phyloP scores from a whole-genome alignment of 2,329 filamentous ascomycete genomes.

The Talaromyces amestolkiae region DNA sequence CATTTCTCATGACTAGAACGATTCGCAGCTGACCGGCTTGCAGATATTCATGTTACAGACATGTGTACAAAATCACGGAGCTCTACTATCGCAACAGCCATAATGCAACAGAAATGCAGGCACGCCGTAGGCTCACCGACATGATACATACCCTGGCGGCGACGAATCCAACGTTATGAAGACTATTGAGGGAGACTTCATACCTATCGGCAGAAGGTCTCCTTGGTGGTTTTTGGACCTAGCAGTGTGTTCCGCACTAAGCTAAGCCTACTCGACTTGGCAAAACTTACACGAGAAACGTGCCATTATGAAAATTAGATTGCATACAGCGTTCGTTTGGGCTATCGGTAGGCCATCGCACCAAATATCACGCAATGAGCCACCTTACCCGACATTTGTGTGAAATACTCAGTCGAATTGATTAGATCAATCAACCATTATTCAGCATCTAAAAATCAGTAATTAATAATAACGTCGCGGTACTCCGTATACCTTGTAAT shows the following conservation, averaged over 20 bases:
- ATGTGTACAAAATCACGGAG: constrained; percentile 36
- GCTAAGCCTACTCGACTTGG: background rate
- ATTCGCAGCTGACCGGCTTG: background rate
- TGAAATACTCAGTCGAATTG: background rate
- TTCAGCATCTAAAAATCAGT: background rate
- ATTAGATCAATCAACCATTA: background rate
- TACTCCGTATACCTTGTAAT: background rate
- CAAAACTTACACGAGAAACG: background rate
- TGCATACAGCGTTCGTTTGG: background rate
- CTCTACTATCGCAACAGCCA: constrained; percentile 41
- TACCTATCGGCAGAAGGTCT: background rate
- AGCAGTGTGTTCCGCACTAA: background rate
- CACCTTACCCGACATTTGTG: background rate
- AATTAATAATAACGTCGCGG: background rate
- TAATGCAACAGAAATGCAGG: constrained; percentile 36
- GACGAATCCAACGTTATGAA: constrained; percentile 18
- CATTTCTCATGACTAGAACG: background rate
- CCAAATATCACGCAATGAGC: background rate
- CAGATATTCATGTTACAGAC: constrained; percentile 42
- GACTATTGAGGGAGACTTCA: background rate
- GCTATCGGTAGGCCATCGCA: background rate
- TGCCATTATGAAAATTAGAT: background rate
- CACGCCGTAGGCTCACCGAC: constrained; percentile 35
- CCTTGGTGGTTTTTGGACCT: background rate
- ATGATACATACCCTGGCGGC: constrained; percentile 31